Evolutionary conservation across 1,284 basidiomycete species (phyloP), one percentile per base, ranked within the genome.

Genomic region (Sanghuangporus baumii): DNA sequence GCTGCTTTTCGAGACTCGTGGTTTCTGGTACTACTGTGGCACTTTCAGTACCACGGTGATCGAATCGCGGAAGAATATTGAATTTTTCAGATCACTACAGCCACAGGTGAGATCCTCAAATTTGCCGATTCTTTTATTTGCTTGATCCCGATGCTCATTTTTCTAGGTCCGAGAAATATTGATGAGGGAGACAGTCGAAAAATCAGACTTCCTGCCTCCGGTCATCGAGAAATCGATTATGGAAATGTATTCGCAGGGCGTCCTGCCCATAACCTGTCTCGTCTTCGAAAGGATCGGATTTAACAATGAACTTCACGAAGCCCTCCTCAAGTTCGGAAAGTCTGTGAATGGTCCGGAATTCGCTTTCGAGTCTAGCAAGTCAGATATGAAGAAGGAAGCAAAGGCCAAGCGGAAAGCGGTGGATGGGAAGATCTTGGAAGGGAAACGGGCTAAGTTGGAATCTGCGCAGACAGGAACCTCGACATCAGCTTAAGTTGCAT

Each of bases 11-110:
- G 36, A 54, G 18, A 31, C 3, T 12, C 12, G 18, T 31, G 31
- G 31, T 23, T 20, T 47, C 26, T 61, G 52, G 52, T 56, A 56
- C 26, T 61, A 61, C 26, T 61, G 46, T 55, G 60, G 60, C n/a
- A 55, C 60, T 8, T 61, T 47, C 31, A 61, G 12, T n/a, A 54
- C 31, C 31, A 16, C 26, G 3, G 16, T 34, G 7, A 31, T 36
- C 5, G 16, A 8, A 11, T n/a, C 18, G 8, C 51, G 51, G 12
- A 26, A 23, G 38, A 18, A 40, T 41, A 11, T 16, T 46, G 16
- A 18, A 14, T 26, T 50, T 14, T 40, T 41, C 26, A 37, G n/a
- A 6, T 26, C 31, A 40, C 43, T 31, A 23, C 23, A 18, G n/a
- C 20, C 18, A 14, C 12, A 18, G 38, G 55, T 43, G 16, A 46